A percentile compares a stretch with the other conserved stretches of the same genome.
These are phyloP conservation scores for Auriscalpium vulgare DNA, from an alignment of 768 basidiomycete genomes.

Conservation along the genomic window DNA sequence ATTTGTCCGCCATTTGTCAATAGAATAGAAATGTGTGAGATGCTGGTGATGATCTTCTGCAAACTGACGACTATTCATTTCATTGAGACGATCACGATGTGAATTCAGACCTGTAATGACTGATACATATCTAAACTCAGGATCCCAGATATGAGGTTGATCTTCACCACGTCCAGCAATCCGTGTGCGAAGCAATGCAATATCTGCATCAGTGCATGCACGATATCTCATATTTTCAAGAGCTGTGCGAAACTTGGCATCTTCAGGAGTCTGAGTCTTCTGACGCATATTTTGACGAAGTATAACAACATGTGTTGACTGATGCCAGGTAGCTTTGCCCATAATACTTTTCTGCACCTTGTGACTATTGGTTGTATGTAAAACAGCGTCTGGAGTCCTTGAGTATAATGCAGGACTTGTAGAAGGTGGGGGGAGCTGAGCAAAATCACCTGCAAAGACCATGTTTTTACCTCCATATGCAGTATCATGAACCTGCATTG, in stretches of 20 bases:
- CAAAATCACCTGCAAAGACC: constrained; percentile 42
- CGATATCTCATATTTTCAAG: constrained; percentile 32
- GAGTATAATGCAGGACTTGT: constrained; percentile 16
- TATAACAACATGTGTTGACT: constrained; percentile 14
- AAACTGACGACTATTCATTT: constrained; percentile 23
- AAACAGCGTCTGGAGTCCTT: background rate
- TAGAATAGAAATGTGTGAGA: constrained; percentile 24
- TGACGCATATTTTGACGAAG: constrained; percentile 15
- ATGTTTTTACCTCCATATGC: too few relatives aligned
- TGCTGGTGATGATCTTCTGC: constrained; percentile 23
- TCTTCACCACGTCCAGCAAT: constrained; percentile 14
- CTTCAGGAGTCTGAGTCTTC: constrained; percentile 10
- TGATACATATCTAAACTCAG: constrained; percentile 25
- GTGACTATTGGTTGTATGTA: background rate
- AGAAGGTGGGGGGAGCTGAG: constrained; percentile 29
- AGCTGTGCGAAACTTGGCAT: constrained; percentile 22
- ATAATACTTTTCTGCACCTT: constrained; percentile 3
- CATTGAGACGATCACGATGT: constrained; percentile 31
- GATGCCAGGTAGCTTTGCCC: constrained; percentile 15
- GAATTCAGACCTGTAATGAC: constrained; percentile 32
- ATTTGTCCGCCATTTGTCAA: background rate
- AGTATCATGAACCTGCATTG: too few relatives aligned
- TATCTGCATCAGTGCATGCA: constrained; percentile 29
- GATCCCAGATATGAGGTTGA: constrained; percentile 8
- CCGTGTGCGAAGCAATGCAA: constrained; percentile 25